Evolutionary conservation across 805 yeast species (phyloP), one percentile per base, ranked within the genome.

Genomic region (Kurtzmaniella cleridarum): DNA sequence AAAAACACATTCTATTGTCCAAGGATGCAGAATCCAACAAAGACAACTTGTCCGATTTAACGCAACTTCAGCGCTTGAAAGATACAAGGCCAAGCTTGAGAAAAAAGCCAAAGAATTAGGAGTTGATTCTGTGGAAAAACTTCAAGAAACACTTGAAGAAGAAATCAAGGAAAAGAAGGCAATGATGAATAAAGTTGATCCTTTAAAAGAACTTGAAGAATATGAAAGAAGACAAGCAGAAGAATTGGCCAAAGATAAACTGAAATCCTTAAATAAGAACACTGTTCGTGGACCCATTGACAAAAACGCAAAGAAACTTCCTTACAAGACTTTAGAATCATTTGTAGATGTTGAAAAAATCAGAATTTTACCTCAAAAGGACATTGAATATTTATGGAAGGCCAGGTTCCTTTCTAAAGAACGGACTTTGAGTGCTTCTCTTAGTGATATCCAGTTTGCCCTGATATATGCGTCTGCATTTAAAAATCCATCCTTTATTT

Each of bases 331-430:
- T 0, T 66, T 93, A 38, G 69, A 73, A 33, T 78, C 90, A 1
- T 91, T 69, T 57, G 59, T 93, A 30, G 89, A 86, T 40, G 67
- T 78, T 6, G 84, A 75, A 1, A 90, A 88, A 57, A 48, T 87
- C 35, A 43, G 61, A 35, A 71, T 66, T 3, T 72, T 90, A 38
- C 73, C 77, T 0, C 49, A 58, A 3, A 70, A 74, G 44, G 95
- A 87, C 51, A 66, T 91, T 37, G 95, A 85, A 50, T 73, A 75
- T 49, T 64, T 93, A 14, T 93, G 98, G 98, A 79, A 86, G 56
- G 88, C 95, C 0, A 75, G 96, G 47, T 90, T 90, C 63, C 75
- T 76, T 32, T 58, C 62, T 41, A 76, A 75, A 41, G 81, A 78
- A 5, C 64, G 78, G 34, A 60, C 80, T 7, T 54, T 93, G 44